Percentiles rank a stretch among this genome's conserved stretches.
These are phyloP conservation scores for Falciphora oryzae DNA, from an alignment of 2,329 filamentous ascomycete species.

Conservation along the genomic window DNA sequence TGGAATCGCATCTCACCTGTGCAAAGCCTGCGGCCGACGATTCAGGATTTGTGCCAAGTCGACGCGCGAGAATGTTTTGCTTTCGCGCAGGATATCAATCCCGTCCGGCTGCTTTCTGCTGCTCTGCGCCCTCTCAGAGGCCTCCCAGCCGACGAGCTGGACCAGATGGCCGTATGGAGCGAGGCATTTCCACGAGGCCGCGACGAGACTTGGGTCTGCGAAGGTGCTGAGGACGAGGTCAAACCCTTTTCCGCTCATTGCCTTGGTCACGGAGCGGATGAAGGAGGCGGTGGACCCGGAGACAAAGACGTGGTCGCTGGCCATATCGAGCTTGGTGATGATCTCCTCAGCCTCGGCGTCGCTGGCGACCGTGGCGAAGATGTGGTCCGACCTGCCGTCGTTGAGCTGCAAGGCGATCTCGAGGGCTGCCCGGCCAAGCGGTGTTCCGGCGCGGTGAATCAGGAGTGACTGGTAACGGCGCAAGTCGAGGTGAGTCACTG, in stretches of 20 bases:
- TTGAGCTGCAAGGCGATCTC: neutral
- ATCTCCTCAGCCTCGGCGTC: neutral
- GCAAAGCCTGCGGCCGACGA: neutral
- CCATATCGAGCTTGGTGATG: neutral
- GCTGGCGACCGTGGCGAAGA: neutral
- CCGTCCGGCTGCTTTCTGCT: constrained; percentile 21
- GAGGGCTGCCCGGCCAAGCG: constrained; percentile 3
- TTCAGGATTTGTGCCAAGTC: constrained; percentile 8
- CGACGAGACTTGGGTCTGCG: neutral
- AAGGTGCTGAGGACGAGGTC: neutral
- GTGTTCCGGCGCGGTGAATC: neutral
- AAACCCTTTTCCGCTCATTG: neutral
- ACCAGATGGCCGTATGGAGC: constrained; percentile 25
- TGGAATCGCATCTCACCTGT: neutral
- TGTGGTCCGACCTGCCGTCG: neutral
- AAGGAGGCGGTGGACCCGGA: neutral
- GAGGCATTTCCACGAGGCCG: constrained; percentile 24
- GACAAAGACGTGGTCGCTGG: neutral
- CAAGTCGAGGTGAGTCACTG: neutral
- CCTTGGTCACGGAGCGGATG: neutral
- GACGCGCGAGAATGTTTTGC: constrained; percentile 12
- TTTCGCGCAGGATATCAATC: constrained; percentile 26
- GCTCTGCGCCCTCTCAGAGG: constrained; percentile 21
- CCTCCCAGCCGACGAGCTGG: constrained; percentile 26
- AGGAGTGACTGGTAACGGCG: constrained; percentile 1